Base-by-base conservation (phyloP, 2,329 filamentous ascomycete genomes). In the Rachicladosporium sp. region DNA sequence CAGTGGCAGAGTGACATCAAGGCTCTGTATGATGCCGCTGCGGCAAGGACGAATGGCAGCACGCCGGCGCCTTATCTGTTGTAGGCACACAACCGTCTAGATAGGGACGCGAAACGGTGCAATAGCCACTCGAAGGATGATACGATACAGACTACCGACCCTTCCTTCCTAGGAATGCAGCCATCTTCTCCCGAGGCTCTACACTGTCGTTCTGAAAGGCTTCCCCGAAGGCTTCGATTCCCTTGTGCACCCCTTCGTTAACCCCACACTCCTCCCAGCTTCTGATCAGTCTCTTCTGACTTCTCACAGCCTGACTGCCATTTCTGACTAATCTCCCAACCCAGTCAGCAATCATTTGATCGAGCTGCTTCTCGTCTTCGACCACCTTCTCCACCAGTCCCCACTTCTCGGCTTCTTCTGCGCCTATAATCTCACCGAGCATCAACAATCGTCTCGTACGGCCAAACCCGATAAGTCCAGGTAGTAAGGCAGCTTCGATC, bases 1-100 rank as follows among this genome's bases (percentile, higher is more conserved):
- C 71, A 76, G 58, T 82, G 78, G 78, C 68, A 65, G 49, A 53
- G 52, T 0, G 76, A 80, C 51, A 80, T 81, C 33, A 56, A 69
- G 47, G 67, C 64, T 2, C 52, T 82, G 10, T 81, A 79, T 50
- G 65, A 72, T 33, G 72, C 78, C 4, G 73, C 42, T 34, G 48
- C 47, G 8, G 36, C 37, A 37, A 43, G 51, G 34, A 46, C 40
- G 11, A 52, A 52, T 37, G 40, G 34, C 6, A 36, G 15, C 15
- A 19, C 15, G 15, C 15, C 15, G 15, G 15, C 15, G 15, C 15
- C 15, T 19, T 19, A 19, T 19, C 15, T 19, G 15, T 19, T 19
- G 15, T 19, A 19, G 15, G 5, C 15, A 3, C 15, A 19, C 15
- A 19, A 19, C 15, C 15, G 15, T 19, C 15, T 19, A 19, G 15